phyloP scores from a whole-genome alignment of 331 rosid genomes.

The Prunus yedoensis region DNA sequence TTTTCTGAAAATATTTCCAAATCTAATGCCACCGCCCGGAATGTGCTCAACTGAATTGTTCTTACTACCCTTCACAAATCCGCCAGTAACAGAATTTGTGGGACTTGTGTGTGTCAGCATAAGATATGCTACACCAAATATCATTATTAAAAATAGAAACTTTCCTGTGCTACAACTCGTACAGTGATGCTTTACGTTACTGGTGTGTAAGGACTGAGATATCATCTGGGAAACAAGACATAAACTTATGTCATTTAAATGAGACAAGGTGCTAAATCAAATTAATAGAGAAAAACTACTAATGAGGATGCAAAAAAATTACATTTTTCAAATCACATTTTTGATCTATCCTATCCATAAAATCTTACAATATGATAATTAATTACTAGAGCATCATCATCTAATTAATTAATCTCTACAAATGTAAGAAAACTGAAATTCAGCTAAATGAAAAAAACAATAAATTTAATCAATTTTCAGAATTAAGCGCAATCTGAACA shows the following conservation, averaged over 20 bases:
- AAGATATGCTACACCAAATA: constrained; percentile 71
- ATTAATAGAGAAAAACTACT: constrained; percentile 10
- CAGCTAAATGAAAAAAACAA: constrained; percentile 3
- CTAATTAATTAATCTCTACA: neutral
- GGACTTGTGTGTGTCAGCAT: constrained; percentile 60
- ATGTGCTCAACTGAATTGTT: constrained; percentile 28
- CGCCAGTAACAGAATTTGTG: constrained; percentile 35
- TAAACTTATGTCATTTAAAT: constrained; percentile 10
- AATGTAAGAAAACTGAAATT: neutral
- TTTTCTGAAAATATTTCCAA: constrained; percentile 54
- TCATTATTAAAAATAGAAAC: constrained; percentile 63
- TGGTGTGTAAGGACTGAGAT: constrained; percentile 59
- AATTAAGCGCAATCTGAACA: neutral
- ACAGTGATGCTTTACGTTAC: constrained; percentile 59
- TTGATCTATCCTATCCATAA: too few species aligned
- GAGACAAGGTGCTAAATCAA: neutral
- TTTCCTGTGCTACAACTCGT: constrained; percentile 83
- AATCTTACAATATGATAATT: neutral
- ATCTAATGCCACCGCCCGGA: constrained; percentile 39
- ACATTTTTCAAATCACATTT: too few species aligned
- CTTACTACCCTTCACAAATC: constrained; percentile 27
- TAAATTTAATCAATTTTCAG: constrained; percentile 5
- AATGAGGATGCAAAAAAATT: neutral
- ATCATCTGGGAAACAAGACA: constrained; percentile 59
- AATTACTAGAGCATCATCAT: neutral